A percentile compares a stretch with the other conserved stretches of the same genome.
Evolutionary conservation across 208 protist species (phyloP).

Genomic region (Acanthamoeba sp.): DNA sequence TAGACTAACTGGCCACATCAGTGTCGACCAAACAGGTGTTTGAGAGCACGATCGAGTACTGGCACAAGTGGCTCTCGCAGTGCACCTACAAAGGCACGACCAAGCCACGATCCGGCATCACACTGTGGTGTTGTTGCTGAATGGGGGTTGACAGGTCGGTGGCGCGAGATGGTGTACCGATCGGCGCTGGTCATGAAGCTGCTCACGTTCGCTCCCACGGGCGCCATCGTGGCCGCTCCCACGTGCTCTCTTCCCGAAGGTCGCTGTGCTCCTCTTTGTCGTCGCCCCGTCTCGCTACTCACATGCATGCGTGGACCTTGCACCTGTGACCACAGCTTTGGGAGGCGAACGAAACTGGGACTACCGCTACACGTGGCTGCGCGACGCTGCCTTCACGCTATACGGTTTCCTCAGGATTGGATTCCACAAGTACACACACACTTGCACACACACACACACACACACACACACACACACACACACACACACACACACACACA

Average conservation of each 20-base stretch:
- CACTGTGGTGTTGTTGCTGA: not conserved
- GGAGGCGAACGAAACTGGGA: conserved; percentile 86
- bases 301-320: no score
- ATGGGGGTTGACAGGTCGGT: conserved; percentile 69
- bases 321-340: not conserved
- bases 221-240: conserved; percentile 83
- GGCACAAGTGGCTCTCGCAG: conserved; percentile 84
- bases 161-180: conserved; percentile 82
- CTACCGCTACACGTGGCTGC: conserved; percentile 85
- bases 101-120: not conserved
- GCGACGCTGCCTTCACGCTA: conserved; percentile 85
- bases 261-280: not conserved
- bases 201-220: conserved; percentile 81
- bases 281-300: not conserved
- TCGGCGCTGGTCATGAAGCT: conserved; percentile 84
- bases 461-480: no score
- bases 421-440: conserved; percentile 79
- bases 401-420: conserved; percentile 87
- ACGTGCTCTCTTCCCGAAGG: conserved; percentile 83
- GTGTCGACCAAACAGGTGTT: conserved; percentile 70
- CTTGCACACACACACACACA: no score
- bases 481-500: no score
- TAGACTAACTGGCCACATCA: no score
- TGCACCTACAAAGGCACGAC: conserved; percentile 80
- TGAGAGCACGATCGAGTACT: conserved; percentile 81